Base-by-base conservation (phyloP, 1,284 basidiomycete species). In the Fomes fomentarius region DNA sequence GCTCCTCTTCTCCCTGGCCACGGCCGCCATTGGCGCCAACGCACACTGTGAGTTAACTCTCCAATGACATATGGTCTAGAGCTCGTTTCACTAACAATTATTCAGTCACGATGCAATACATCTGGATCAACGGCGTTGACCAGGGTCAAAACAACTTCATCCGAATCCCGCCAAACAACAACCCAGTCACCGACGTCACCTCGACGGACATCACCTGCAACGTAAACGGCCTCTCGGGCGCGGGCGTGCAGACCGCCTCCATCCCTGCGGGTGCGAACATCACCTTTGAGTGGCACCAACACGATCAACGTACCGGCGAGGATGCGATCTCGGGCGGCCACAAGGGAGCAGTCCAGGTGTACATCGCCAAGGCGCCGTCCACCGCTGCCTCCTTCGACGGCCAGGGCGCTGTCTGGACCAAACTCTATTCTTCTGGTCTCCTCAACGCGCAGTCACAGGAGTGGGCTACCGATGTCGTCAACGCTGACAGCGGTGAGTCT, bases 141-240 rank as follows among this genome's bases (percentile, higher is more conserved):
- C 64, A 79, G 61, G 79, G 79, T 3, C 65, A 68, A 39, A 79
- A 79, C 66, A 73, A 61, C 26, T 72, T 71, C 63, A 64, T 80
- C 46, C 77, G 78, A 53, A 63, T 80, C n/a, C 71, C 76, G n/a
- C 77, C 79, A 10, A 79, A 63, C 68, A 81, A 82, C 69, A 79
- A 78, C 62, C 79, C 79, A 11, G 79, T 81, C 43, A 79, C 76
- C 31, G 79, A 80, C 47, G 77, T 81, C 12, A 79, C 75, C 26
- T 78, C 76, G 28, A 77, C 63, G 3, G 79, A 81, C 58, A 40
- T 81, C 26, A 77, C 75, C 33, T 80, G 78, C 69, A 81, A 80
- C 58, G 78, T 80, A 53, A 76, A 76, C 54, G 79, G 78, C 21
- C 69, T 75, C 22, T 72, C 73, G 15, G 78, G 78, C 4, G 58